These are phyloP conservation scores for Tetragonia tetragonoides DNA, from an alignment of 148 eudicot species.

Conservation along the genomic window DNA sequence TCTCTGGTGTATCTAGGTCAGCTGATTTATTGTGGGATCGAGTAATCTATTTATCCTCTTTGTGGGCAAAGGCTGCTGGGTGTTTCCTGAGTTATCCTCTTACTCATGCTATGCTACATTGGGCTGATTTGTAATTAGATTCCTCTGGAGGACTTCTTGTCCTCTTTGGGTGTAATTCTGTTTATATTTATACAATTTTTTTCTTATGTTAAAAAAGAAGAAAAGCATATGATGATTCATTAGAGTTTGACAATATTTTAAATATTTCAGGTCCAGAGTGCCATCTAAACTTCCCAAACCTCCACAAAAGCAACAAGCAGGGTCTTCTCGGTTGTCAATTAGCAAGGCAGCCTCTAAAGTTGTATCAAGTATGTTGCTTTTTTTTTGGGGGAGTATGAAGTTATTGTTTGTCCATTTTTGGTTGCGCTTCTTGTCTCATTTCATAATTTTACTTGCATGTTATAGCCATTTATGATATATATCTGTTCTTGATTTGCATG, in stretches of 20 bases:
- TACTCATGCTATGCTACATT: too few species aligned
- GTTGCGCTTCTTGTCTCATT: not conserved
- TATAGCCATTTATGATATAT: not conserved
- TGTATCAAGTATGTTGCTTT: slow-evolving; percentile 52
- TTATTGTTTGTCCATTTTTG: not conserved
- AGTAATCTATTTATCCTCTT: too few species aligned
- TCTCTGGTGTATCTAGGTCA: too few species aligned
- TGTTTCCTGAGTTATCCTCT: too few species aligned
- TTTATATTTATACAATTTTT: too few species aligned
- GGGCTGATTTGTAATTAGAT: too few species aligned
- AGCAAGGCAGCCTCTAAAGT: slow-evolving; percentile 49
- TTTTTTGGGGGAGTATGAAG: not conserved
- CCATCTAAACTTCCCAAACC: slow-evolving; percentile 68
- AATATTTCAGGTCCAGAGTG: slow-evolving; percentile 45
- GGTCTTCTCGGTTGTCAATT: slow-evolving; percentile 48
- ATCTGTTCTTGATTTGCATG: not conserved
- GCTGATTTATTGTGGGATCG: too few species aligned
- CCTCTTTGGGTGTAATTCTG: too few species aligned
- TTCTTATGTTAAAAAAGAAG: too few species aligned
- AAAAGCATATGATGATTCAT: not conserved
- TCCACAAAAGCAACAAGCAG: slow-evolving; percentile 48
- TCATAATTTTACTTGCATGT: not conserved
- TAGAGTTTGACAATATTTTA: not conserved
- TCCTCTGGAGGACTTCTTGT: too few species aligned
- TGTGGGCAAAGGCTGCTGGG: too few species aligned